These are phyloP conservation scores for Alternaria sp. DNA, from an alignment of 2,329 filamentous ascomycete species.

Conservation along the genomic window DNA sequence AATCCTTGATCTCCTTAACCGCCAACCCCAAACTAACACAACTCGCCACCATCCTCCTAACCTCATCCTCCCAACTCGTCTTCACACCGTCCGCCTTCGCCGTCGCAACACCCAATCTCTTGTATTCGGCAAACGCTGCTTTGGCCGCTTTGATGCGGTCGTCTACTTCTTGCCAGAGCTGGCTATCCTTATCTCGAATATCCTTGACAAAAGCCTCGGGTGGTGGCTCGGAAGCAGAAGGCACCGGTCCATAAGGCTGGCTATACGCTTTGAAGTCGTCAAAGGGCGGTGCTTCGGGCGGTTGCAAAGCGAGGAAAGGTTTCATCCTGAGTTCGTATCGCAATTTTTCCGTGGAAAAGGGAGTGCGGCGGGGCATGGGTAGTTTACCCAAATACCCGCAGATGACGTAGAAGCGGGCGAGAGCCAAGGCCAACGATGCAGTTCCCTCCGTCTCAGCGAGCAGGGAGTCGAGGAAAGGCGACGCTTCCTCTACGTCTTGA, in stretches of 20 bases:
- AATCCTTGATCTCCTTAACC: constrained; percentile 29
- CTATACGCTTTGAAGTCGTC: constrained; percentile 61
- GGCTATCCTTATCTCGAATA: constrained; percentile 6
- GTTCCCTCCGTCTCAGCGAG: constrained; percentile 34
- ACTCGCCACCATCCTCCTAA: constrained; percentile 37
- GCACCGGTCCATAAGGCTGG: constrained; percentile 36
- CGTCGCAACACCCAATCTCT: constrained; percentile 42
- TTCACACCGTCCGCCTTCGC: constrained; percentile 47
- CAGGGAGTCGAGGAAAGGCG: constrained; percentile 32
- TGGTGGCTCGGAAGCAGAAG: constrained; percentile 3
- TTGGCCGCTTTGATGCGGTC: constrained; percentile 42
- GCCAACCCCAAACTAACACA: constrained; percentile 44
- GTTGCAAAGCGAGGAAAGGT: constrained; percentile 72
- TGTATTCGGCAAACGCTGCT: constrained; percentile 43
- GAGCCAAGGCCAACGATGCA: constrained; percentile 36
- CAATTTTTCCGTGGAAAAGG: constrained; percentile 71
- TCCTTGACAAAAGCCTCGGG: constrained; percentile 16
- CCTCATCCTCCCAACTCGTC: constrained; percentile 46
- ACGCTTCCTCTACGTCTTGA: constrained; percentile 16
- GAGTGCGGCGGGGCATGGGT: constrained; percentile 55
- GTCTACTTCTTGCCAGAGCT: constrained; percentile 37
- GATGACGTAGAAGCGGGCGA: constrained; percentile 66
- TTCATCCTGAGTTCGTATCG: constrained; percentile 88
- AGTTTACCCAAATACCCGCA: constrained; percentile 65
- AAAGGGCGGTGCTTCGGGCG: constrained; percentile 71